These are phyloP conservation scores for Ogataea polymorpha DNA, from an alignment of 805 yeast species.

Conservation along the genomic window DNA sequence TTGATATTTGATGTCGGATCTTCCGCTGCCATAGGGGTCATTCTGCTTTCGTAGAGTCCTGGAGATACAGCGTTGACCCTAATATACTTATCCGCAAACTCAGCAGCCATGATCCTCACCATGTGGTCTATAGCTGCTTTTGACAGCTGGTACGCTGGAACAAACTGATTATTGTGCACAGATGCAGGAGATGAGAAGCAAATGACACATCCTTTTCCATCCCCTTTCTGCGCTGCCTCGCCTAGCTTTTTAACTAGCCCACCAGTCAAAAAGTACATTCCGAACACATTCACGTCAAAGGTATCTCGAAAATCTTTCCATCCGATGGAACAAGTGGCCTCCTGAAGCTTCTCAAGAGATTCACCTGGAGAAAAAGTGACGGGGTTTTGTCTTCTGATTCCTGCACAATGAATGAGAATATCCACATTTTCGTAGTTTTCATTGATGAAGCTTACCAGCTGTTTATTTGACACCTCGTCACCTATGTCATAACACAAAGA, in stretches of 20 bases:
- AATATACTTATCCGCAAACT: slow-evolving; percentile 25
- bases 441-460: slow-evolving; percentile 18
- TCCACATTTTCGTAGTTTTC: slow-evolving; percentile 19
- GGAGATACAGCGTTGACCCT: slow-evolving; percentile 26
- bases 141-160: slow-evolving; percentile 23
- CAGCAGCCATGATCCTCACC: slow-evolving; percentile 28
- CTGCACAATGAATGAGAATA: slow-evolving; percentile 24
- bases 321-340: slow-evolving; percentile 20
- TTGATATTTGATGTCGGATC: slow-evolving; percentile 23
- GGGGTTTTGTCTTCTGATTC: slow-evolving; percentile 22
- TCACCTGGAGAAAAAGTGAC: slow-evolving; percentile 20
- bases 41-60: slow-evolving; percentile 22
- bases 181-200: slow-evolving; percentile 25
- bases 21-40: slow-evolving; percentile 22
- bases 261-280: slow-evolving; percentile 25
- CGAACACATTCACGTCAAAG: slow-evolving; percentile 25
- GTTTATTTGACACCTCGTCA: slow-evolving; percentile 18
- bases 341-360: slow-evolving; percentile 17
- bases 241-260: slow-evolving; percentile 23
- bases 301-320: slow-evolving; percentile 23
- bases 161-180: slow-evolving; percentile 24
- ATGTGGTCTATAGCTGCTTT: slow-evolving; percentile 24
- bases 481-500: slow-evolving; percentile 23
- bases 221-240: slow-evolving; percentile 23
- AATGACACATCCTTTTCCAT: slow-evolving; percentile 22